Evolutionary conservation across 371 early-diverging fungal species (phyloP).

Genomic region (Batrachochytrium dendrobatidis): DNA sequence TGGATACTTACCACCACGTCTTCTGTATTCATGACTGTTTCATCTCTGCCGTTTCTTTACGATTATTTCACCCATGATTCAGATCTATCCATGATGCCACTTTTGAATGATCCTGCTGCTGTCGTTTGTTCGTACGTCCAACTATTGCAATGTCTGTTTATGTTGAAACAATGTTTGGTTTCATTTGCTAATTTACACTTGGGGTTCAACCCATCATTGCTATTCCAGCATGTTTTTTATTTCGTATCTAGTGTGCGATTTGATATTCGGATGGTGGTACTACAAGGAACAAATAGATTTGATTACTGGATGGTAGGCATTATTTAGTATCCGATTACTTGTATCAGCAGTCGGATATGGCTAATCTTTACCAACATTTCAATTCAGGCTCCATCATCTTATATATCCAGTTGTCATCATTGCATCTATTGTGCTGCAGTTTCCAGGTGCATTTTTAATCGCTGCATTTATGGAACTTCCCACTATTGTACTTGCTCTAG

Average conservation of each 20-base stretch:
- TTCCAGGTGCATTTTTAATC: slow-evolving; percentile 37
- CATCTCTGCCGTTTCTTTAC: slow-evolving; percentile 31
- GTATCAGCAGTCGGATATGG: too few species aligned
- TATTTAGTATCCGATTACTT: too few species aligned
- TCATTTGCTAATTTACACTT: not conserved
- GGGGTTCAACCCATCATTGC: slow-evolving; percentile 16
- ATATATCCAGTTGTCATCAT: slow-evolving; percentile 27
- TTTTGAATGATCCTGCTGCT: slow-evolving; percentile 17
- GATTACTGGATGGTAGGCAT: slow-evolving; percentile 29
- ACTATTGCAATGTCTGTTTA: not conserved
- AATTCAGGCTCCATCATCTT: slow-evolving; percentile 33
- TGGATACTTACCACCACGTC: slow-evolving; percentile 39
- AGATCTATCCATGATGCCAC: slow-evolving; percentile 14
- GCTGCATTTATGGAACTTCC: slow-evolving; percentile 39
- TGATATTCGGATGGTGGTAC: slow-evolving; percentile 29
- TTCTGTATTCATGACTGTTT: slow-evolving; percentile 26
- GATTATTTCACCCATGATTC: slow-evolving; percentile 9
- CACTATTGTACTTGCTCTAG: slow-evolving; percentile 38
- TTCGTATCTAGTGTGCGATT: slow-evolving; percentile 35
- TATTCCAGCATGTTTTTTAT: slow-evolving; percentile 22
- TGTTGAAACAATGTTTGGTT: not conserved
- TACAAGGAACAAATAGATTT: slow-evolving; percentile 32
- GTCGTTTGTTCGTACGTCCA: not conserved
- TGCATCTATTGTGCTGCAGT: slow-evolving; percentile 10
- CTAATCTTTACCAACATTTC: too few species aligned